These are phyloP conservation scores for Diaporthe velutina DNA, from an alignment of 2,329 filamentous ascomycete species.

Conservation along the genomic window DNA sequence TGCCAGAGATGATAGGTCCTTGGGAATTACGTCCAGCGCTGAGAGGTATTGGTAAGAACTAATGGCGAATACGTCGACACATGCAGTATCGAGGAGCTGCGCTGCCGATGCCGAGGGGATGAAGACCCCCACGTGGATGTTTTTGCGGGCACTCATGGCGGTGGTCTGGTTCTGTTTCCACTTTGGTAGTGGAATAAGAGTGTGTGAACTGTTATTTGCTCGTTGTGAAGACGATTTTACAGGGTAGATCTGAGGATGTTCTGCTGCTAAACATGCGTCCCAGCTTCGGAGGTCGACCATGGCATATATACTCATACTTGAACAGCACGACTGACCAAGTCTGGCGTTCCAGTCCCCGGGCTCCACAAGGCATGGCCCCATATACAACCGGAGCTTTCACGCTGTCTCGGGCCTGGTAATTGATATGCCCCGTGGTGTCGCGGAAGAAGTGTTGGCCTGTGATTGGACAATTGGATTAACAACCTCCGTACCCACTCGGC, in stretches of 20 bases:
- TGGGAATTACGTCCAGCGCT: conserved; percentile 49
- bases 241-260: background rate
- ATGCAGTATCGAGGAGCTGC: conserved; percentile 65
- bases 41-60: conserved; percentile 61
- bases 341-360: background rate
- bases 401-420: background rate
- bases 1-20: conserved; percentile 54
- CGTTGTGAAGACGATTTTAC: background rate
- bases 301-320: background rate
- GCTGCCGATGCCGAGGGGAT: conserved; percentile 52
- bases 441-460: conserved; percentile 7
- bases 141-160: conserved; percentile 37
- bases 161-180: background rate
- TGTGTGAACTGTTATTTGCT: background rate
- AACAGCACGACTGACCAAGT: background rate
- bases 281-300: background rate
- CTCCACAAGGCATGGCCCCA: background rate
- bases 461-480: conserved; percentile 16
- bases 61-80: conserved; percentile 62
- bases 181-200: background rate
- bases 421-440: conserved; percentile 4
- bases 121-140: conserved; percentile 64
- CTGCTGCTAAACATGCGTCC: background rate
- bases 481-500: conserved; percentile 37
- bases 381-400: background rate